Evolutionary conservation across 2,329 filamentous ascomycete genomes (phyloP), one percentile per base, ranked within the genome.

Genomic region (Ophiostoma pallidulum): DNA sequence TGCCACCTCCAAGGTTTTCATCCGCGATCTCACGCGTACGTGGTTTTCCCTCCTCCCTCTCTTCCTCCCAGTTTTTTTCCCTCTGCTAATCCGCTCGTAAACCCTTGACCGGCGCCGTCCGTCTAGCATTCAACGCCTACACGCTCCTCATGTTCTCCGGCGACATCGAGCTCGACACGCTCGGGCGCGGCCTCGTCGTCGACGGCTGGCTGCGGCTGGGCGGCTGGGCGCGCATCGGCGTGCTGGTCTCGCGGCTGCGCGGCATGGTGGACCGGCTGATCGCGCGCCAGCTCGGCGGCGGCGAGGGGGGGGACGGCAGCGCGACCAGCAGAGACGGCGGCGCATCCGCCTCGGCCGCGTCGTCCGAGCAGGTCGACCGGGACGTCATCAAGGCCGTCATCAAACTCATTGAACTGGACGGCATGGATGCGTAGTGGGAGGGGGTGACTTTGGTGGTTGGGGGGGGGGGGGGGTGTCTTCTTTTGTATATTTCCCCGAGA

Each of bases 211-310:
- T 97, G 46, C 65, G 73, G 31, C 68, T 98, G 28, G 76, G 88
- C 20, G 92, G 92, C 1, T 98, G 92, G 92, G 91, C 92, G 1
- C 78, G 92, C 40, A 92, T 98, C 53, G 92, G 91, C 26, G 91
- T 97, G 12, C 65, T 98, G 56, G 84, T 95, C 3, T 86, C 84
- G 39, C 74, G 91, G 53, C 66, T 98, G 55, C 75, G 92, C 53
- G 80, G 81, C 49, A 86, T 97, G 81, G 73, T 98, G 46, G 92
- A 98, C 67, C 79, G 83, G 54, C 73, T 94, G 52, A 77, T 98
- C 58, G 84, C 84, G 49, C 73, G 76, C 54, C 89, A 89, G 65
- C 80, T 96, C 41, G 86, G 90, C 61, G 80, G 86, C 53, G 86
- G 86, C 0, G 77, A 78, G 39, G 38, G 44, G 10, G 42, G 28